Evolutionary conservation across 2,329 filamentous ascomycete species (phyloP), one percentile per base, ranked within the genome.

Genomic region (Aphanoascus verrucosus): DNA sequence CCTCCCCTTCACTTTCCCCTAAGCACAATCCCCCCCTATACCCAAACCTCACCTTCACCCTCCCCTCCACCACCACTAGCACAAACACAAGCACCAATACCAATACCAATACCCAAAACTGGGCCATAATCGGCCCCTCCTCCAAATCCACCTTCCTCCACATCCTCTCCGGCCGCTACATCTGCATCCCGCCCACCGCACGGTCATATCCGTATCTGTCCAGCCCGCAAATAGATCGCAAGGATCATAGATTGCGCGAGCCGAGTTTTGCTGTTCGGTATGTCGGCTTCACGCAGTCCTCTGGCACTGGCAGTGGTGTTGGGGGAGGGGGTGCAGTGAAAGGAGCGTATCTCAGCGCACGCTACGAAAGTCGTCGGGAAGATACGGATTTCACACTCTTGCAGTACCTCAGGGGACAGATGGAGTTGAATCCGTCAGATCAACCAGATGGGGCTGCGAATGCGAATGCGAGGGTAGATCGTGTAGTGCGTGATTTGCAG

Each of bases 221-320:
- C 12, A 80, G 78, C 1, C 76, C 80, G 46, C 75, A 77, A 5
- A 77, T 88, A 5, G 72, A 78, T 1, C 56, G 63, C 5, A 76
- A 71, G 61, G 75, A 74, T 57, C 69, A 66, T 52, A 63, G 68
- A 19, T 67, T 86, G 46, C 77, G 79, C 43, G 78, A 74, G 50
- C 81, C 85, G 0, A 74, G 75, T 11, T 76, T 77, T 59, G 88
- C 88, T 0, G 85, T 98, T 55, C 83, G 84, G 61, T 91, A 95
- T 73, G 89, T 97, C 8, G 91, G 93, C 0, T 97, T 97, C 64
- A 86, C n/a, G n/a, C n/a, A n/a, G n/a, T n/a, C n/a, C n/a, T n/a
- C n/a, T n/a, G n/a, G n/a, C n/a, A n/a, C n/a, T n/a, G n/a, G 88
- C 63, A 82, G 81, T 1, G 86, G 90, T 60, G 77, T 81, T 23